Base-by-base conservation (phyloP, 768 basidiomycete species). In the Lenzites betulinus region DNA sequence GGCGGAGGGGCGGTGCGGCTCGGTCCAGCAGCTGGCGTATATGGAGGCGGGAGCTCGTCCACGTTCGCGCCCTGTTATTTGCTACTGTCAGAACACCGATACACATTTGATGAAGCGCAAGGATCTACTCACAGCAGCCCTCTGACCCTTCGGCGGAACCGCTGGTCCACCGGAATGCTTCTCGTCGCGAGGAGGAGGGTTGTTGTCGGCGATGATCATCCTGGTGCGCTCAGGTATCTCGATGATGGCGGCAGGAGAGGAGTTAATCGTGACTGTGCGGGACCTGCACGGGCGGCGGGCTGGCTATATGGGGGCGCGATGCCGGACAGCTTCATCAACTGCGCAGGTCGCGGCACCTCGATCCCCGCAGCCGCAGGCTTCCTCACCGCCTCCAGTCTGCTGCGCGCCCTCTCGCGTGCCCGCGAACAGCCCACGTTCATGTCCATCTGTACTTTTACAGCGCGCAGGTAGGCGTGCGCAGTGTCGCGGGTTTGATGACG, bases 31-130 rank as follows among this genome's bases (percentile, higher is more conserved):
- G 56, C 16, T 7, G 38, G 52, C 6, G 57, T 49, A 26, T 63
- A 63, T 5, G 62, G 62, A 7, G 62, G 62, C 7, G 59, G 41
- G 5, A 60, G 39, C 6, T 33, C 23, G 18, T 48, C 52, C 6
- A 38, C 22, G 44, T 25, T 23, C 13, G 22, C 7, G 11, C 18
- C 43, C 7, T 5, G 44, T 3, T 15, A 18, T 23, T 35, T n/a
- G 20, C 36, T 22, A 20, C 7, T 3, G 36, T 26, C 2, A 12
- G 20, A 36, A 35, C 35, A 3, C 2, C 2, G 20, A 22, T 20
- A 9, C 13, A 4, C n/a, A 12, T 15, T 16, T 8, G 26, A 51
- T 33, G 4, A 11, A 33, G 30, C 30, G 30, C 30, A 11, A 33
- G 30, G 30, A 33, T 33, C 30, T 33, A 41, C 54, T 36, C 41